Conservation (phyloP, 768 basidiomycete genomes). For the Panaeolus papilionaceus region DNA sequence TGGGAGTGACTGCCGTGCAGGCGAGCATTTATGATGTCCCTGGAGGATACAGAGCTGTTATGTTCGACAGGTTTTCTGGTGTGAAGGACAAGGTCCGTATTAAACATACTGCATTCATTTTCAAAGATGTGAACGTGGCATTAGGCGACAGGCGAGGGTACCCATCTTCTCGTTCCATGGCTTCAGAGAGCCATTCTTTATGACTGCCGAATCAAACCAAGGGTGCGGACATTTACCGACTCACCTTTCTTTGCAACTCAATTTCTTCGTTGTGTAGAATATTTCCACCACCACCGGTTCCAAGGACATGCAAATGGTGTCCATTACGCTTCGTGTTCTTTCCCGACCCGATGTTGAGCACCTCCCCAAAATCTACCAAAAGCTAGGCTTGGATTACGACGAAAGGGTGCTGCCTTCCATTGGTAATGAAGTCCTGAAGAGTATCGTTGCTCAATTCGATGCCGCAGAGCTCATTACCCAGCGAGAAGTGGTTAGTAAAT, state of each 20-base stretch:
- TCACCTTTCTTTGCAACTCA: background rate
- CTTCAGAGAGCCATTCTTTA: conserved; percentile 95
- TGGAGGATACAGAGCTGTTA: conserved; percentile 92
- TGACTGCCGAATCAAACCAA: conserved; percentile 96
- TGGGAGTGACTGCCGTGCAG: conserved; percentile 50
- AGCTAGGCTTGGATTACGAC: conserved; percentile 94
- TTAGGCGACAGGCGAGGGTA: conserved; percentile 91
- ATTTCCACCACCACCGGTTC: conserved; percentile 99
- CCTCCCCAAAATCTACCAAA: conserved; percentile 93
- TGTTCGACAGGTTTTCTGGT: conserved; percentile 97
- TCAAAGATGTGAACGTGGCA: conserved; percentile 17
- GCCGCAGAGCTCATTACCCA: conserved; percentile 97
- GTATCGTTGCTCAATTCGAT: conserved; percentile 98
- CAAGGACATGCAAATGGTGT: conserved; percentile 98
- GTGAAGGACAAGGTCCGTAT: conserved; percentile 75
- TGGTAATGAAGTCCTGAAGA: conserved; percentile 97
- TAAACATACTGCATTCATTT: background rate
- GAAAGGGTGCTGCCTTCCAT: conserved; percentile 97
- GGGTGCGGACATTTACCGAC: conserved; percentile 54
- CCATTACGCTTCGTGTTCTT: conserved; percentile 94
- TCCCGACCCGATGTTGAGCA: conserved; percentile 91
- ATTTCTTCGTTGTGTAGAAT: conserved; percentile 59
- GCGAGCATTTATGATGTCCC: conserved; percentile 79
- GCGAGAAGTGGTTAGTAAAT: conserved; percentile 84
- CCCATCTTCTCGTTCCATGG: conserved; percentile 96